Evolutionary conservation across 768 basidiomycete genomes (phyloP).

Genomic region (Dentipellis fragilis): DNA sequence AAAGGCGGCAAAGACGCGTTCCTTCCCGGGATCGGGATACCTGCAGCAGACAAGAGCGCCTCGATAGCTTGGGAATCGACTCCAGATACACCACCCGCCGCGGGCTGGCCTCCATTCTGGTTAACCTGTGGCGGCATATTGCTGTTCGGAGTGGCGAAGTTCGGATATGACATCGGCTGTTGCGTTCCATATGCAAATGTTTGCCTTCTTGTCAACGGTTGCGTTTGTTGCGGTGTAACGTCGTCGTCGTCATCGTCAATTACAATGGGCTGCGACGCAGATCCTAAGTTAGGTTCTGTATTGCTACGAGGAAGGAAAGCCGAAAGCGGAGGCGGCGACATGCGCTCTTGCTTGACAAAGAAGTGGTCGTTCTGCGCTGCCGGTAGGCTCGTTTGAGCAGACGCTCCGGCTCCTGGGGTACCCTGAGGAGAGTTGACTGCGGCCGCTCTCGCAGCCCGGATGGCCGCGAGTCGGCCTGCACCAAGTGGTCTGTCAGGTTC

Average conservation of each 20-base stretch:
- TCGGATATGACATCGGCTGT: no score
- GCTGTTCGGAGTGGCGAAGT: neutral
- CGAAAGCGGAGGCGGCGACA: neutral
- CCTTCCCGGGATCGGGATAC: neutral
- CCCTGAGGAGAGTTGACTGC: no score
- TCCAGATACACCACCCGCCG: neutral
- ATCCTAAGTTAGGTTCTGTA: no score
- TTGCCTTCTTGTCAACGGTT: no score
- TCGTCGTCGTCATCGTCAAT: neutral
- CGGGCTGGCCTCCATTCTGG: neutral
- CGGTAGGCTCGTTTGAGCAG: no score
- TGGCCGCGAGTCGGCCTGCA: neutral
- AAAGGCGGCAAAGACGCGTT: neutral
- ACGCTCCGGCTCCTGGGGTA: neutral
- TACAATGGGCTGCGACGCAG: no score
- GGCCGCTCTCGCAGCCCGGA: conserved; percentile 1
- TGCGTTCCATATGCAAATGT: no score
- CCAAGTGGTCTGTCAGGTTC: neutral
- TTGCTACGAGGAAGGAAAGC: no score
- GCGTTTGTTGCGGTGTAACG: neutral
- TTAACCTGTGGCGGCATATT: neutral
- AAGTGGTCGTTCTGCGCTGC: neutral
- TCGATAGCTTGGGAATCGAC: neutral
- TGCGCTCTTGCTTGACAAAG: neutral
- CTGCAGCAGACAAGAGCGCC: neutral